Evolutionary conservation across 495 filamentous ascomycete genomes (phyloP).

Genomic region (Amniculicola lignicola): DNA sequence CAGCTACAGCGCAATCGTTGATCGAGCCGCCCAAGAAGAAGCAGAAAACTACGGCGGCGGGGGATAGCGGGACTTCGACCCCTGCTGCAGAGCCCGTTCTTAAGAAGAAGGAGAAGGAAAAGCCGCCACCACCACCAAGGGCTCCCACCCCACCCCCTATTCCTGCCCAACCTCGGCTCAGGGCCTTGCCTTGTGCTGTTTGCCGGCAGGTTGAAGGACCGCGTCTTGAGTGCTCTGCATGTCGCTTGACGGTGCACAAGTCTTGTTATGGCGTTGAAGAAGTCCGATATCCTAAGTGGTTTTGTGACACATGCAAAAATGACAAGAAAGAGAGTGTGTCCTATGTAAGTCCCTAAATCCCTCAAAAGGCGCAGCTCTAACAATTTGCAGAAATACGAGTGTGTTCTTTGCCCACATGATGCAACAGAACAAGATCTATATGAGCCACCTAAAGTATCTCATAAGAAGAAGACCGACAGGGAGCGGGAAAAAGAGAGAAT

Average conservation of each 20-base stretch:
- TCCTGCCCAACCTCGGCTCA: slow-evolving; percentile 38
- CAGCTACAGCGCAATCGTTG: slow-evolving; percentile 3
- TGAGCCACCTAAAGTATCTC: slow-evolving; percentile 74
- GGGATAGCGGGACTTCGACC: slow-evolving; percentile 50
- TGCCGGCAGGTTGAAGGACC: slow-evolving; percentile 73
- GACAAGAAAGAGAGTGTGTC: slow-evolving; percentile 84
- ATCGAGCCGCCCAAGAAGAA: slow-evolving; percentile 57
- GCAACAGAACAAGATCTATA: slow-evolving; percentile 75
- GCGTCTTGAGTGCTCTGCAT: slow-evolving; percentile 69
- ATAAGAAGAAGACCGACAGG: slow-evolving; percentile 91
- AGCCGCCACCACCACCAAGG: slow-evolving; percentile 38
- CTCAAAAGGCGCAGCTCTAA: slow-evolving; percentile 32
- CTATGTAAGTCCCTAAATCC: slow-evolving; percentile 56
- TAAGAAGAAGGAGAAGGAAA: slow-evolving; percentile 61
- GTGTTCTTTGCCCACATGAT: slow-evolving; percentile 81
- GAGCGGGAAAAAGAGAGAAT: slow-evolving; percentile 83
- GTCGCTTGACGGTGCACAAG: slow-evolving; percentile 87
- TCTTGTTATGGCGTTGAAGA: slow-evolving; percentile 84
- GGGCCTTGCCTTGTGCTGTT: slow-evolving; percentile 73
- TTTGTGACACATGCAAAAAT: slow-evolving; percentile 93
- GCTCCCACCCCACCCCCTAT: slow-evolving; percentile 41
- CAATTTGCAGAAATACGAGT: slow-evolving; percentile 69
- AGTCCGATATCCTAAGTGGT: slow-evolving; percentile 75
- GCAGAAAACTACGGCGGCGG: slow-evolving; percentile 48
- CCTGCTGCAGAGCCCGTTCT: slow-evolving; percentile 49